These are phyloP conservation scores for Jatropha multifida DNA, from an alignment of 441 rosid species.

Conservation along the genomic window DNA sequence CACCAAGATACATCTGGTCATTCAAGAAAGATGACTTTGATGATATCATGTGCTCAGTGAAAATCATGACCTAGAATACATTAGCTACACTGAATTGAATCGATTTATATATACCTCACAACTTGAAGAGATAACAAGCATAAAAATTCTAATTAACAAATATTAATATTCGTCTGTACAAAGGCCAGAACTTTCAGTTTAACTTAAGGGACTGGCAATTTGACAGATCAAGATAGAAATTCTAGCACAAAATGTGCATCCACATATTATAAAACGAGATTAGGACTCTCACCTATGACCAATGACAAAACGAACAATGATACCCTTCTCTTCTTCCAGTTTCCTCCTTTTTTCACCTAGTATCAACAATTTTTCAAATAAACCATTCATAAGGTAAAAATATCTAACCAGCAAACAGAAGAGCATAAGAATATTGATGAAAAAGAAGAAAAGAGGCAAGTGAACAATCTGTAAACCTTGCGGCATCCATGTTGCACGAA, in stretches of 20 bases:
- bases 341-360: constrained; percentile 84
- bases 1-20: background rate
- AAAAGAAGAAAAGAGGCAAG: background rate
- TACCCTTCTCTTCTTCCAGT: constrained; percentile 94
- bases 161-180: background rate
- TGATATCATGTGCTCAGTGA: background rate
- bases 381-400: constrained; percentile 17
- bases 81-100: background rate
- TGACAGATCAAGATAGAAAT: constrained; percentile 2
- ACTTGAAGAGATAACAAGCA: background rate
- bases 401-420: background rate
- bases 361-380: constrained; percentile 12
- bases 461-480: constrained; percentile 56
- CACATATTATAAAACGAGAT: constrained; percentile 13
- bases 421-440: constrained; percentile 5
- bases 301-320: constrained; percentile 81
- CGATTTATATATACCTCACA: background rate
- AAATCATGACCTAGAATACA: background rate
- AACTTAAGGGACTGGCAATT: background rate
- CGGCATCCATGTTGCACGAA: constrained; percentile 96
- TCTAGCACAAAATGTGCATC: background rate
- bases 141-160: background rate
- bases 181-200: background rate
- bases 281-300: constrained; percentile 69
- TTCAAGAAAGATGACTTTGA: background rate